These are phyloP conservation scores for Triangularia setosa DNA, from an alignment of 2,329 filamentous ascomycete genomes.

Conservation along the genomic window DNA sequence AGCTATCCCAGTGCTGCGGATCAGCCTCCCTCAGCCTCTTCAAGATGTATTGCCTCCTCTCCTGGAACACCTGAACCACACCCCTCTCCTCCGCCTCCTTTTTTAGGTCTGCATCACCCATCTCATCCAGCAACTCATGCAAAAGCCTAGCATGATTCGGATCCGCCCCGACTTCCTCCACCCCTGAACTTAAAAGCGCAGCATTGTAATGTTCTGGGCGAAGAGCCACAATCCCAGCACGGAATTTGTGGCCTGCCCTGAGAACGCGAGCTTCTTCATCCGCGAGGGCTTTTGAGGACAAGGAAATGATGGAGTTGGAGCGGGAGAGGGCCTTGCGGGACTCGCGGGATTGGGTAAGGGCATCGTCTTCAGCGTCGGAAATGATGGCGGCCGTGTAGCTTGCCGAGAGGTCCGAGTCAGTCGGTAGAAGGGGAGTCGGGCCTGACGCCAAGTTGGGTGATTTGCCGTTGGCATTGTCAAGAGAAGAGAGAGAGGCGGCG, in stretches of 20 bases:
- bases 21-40: conserved; percentile 55
- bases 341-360: conserved; percentile 47
- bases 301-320: conserved; percentile 49
- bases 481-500: neutral
- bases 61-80: conserved; percentile 57
- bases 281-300: conserved; percentile 48
- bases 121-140: conserved; percentile 58
- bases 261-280: conserved; percentile 56
- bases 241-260: conserved; percentile 55
- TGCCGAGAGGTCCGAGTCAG: conserved; percentile 14
- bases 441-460: neutral
- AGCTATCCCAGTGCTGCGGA: conserved; percentile 60
- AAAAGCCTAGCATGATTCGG: conserved; percentile 51
- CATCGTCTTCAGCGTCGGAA: conserved; percentile 49
- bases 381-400: conserved; percentile 4
- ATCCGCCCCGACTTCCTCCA: conserved; percentile 49
- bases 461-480: neutral
- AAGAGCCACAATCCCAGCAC: conserved; percentile 42
- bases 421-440: conserved; percentile 14
- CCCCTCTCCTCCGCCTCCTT: conserved; percentile 54
- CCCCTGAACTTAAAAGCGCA: conserved; percentile 42
- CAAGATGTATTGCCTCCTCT: conserved; percentile 50
- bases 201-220: conserved; percentile 44
- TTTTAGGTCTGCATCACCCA: conserved; percentile 56
- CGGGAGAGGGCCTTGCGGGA: conserved; percentile 41